Evolutionary conservation across 805 yeast genomes (phyloP).

Genomic region (Blastobotrys chiropterorum): DNA sequence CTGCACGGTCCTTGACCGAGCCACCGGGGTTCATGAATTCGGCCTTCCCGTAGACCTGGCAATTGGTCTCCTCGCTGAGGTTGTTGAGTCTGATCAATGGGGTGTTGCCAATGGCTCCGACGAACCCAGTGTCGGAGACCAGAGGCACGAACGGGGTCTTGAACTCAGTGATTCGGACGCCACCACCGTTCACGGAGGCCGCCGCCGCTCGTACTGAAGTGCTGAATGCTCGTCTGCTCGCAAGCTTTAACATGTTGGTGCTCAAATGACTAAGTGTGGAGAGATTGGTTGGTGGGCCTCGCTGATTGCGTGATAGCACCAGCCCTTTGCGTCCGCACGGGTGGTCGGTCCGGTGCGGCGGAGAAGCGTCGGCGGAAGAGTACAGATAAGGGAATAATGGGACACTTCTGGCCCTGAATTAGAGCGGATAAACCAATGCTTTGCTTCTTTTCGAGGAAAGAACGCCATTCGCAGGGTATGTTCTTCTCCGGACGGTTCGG

Average conservation of each 20-base stretch:
- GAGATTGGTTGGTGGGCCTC: neutral
- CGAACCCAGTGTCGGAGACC: constrained; percentile 59
- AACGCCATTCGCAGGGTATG: too few species aligned
- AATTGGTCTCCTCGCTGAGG: constrained; percentile 52
- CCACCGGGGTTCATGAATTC: constrained; percentile 95
- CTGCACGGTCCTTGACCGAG: constrained; percentile 87
- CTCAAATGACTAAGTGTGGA: neutral
- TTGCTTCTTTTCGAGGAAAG: too few species aligned
- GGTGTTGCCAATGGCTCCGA: constrained; percentile 89
- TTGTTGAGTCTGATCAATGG: constrained; percentile 63
- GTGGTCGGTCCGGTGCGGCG: constrained; percentile 3
- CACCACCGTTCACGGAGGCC: neutral
- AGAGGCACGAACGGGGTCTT: constrained; percentile 53
- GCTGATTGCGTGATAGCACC: neutral
- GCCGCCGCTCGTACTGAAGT: neutral
- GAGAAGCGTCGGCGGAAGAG: neutral
- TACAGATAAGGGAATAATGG: too few species aligned
- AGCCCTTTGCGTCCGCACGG: neutral
- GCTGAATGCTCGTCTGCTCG: constrained; percentile 1
- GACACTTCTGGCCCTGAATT: too few species aligned
- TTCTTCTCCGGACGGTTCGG: too few species aligned
- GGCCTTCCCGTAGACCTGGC: constrained; percentile 82
- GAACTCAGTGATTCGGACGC: constrained; percentile 6
- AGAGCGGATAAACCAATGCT: too few species aligned
- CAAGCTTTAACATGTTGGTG: neutral